Evolutionary conservation across 1,284 basidiomycete species (phyloP).

Genomic region (Xanthoconium separans): DNA sequence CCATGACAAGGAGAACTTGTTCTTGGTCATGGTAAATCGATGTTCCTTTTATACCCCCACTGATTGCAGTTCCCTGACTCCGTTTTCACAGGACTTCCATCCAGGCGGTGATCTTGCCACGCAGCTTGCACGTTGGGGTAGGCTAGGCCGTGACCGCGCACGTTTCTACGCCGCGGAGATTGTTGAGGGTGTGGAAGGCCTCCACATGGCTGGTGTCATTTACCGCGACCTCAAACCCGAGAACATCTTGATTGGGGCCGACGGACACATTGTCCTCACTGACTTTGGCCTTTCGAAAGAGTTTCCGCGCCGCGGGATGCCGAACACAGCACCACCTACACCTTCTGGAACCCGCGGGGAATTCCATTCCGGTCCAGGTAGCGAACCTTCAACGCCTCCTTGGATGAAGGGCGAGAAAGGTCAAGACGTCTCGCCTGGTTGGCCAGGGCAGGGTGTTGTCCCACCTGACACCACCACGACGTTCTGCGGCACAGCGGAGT

Average conservation of each 20-base stretch:
- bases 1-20: constrained; percentile 93
- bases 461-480: constrained; percentile 70
- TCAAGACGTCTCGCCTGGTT: constrained; percentile 48
- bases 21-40: constrained; percentile 75
- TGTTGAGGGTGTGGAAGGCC: constrained; percentile 89
- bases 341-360: constrained; percentile 52
- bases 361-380: constrained; percentile 45
- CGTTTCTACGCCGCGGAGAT: constrained; percentile 97
- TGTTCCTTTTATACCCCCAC: constrained; percentile 20
- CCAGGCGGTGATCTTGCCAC: constrained; percentile 96
- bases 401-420: constrained; percentile 69
- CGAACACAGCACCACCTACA: constrained; percentile 53
- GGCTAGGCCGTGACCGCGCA: constrained; percentile 87
- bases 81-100: constrained; percentile 76
- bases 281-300: constrained; percentile 94
- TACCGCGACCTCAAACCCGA: constrained; percentile 93
- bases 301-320: constrained; percentile 57
- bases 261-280: constrained; percentile 94
- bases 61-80: constrained; percentile 8
- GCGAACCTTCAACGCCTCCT: constrained; percentile 54
- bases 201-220: constrained; percentile 85
- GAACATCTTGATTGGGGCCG: constrained; percentile 90
- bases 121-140: constrained; percentile 92
- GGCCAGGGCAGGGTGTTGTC: constrained; percentile 51
- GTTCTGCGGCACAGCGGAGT: constrained; percentile 92